Evolutionary conservation across 2,329 filamentous ascomycete genomes (phyloP).

Genomic region (Chaetomiaceae sp.): DNA sequence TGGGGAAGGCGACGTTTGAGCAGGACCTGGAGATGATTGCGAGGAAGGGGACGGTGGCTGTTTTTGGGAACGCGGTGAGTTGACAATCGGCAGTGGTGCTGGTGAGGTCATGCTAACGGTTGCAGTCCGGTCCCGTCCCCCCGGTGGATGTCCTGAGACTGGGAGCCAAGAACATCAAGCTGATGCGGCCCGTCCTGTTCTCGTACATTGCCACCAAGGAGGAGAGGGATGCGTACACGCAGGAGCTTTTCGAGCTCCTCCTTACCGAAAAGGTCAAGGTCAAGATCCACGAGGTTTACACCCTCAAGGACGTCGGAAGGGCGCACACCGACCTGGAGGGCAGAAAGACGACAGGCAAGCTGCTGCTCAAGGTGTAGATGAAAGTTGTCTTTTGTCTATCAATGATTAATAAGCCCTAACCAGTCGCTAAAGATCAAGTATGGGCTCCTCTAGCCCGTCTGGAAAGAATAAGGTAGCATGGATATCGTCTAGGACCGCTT

Average conservation of each 20-base stretch:
- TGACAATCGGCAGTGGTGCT: neutral
- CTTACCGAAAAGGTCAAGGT: constrained; percentile 65
- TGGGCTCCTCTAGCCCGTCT: too few species aligned
- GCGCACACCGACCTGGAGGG: constrained; percentile 78
- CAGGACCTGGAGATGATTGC: constrained; percentile 68
- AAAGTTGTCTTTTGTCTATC: neutral
- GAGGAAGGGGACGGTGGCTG: constrained; percentile 71
- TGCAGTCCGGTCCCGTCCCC: constrained; percentile 65
- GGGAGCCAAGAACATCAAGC: constrained; percentile 68
- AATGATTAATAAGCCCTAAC: constrained; percentile 13
- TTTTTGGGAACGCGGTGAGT: constrained; percentile 74
- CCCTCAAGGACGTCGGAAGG: constrained; percentile 64
- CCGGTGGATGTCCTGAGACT: constrained; percentile 57
- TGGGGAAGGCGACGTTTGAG: constrained; percentile 83
- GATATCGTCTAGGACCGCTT: constrained; percentile 10
- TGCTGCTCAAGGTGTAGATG: constrained; percentile 61
- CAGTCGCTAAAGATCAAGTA: neutral
- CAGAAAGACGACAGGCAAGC: constrained; percentile 77
- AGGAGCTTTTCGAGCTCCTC: constrained; percentile 70
- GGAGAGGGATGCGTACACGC: constrained; percentile 65
- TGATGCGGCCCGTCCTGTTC: constrained; percentile 70
- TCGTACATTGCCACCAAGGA: constrained; percentile 65
- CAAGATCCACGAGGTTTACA: constrained; percentile 71
- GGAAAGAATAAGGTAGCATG: neutral
- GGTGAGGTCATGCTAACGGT: constrained; percentile 3